Conservation (phyloP, 768 basidiomycete genomes). For the Antrodiella citrinella region DNA sequence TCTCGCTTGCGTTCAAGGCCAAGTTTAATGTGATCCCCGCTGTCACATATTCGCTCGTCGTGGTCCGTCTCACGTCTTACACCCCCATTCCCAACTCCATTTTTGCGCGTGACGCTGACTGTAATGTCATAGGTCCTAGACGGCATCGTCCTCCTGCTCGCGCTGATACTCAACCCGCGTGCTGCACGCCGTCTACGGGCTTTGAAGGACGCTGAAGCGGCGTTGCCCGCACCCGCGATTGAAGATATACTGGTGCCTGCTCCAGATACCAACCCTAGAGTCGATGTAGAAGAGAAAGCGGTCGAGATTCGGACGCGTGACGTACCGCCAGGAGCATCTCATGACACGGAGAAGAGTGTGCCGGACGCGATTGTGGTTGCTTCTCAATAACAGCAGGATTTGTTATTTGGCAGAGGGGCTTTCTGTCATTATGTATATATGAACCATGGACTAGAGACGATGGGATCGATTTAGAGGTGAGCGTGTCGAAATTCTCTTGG, state of each 20-base stretch:
- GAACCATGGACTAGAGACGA: no score
- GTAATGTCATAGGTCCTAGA: conserved; percentile 44
- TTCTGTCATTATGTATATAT: no score
- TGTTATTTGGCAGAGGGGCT: no score
- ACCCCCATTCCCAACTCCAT: not conserved
- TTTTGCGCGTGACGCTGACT: conserved; percentile 2
- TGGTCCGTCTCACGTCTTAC: conserved; percentile 19
- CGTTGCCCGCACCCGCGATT: not conserved
- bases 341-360: no score
- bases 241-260: not conserved
- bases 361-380: no score
- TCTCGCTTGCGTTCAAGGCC: conserved; percentile 60
- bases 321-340: no score
- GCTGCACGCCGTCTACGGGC: conserved; percentile 30
- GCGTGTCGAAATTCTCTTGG: no score
- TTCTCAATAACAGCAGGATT: no score
- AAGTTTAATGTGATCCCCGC: conserved; percentile 58
- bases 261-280: not conserved
- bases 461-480: no score
- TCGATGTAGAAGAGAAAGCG: no score
- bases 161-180: conserved; percentile 57
- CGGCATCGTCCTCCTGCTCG: conserved; percentile 48
- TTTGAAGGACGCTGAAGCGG: conserved; percentile 6
- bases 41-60: conserved; percentile 55
- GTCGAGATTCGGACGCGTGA: no score